phyloP scores from a whole-genome alignment of 2,329 filamentous ascomycete species.

The Beauveria medogensis region DNA sequence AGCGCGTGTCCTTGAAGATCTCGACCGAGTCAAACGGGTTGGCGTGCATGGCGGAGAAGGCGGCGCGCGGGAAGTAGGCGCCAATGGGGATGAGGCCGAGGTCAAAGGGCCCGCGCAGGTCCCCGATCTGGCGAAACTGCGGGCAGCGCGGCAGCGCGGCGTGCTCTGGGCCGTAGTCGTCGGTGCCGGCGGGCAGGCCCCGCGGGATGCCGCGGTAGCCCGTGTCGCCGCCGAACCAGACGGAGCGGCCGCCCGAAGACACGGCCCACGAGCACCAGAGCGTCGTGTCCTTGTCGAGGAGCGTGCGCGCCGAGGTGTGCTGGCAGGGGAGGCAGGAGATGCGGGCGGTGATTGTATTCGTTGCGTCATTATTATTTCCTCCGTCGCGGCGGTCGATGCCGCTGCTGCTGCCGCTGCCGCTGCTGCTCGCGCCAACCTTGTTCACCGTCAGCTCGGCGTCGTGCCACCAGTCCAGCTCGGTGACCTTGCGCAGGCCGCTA shows the following conservation, averaged over 20 bases:
- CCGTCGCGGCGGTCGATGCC: background rate
- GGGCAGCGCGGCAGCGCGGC: slow-evolving; percentile 65
- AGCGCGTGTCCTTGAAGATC: slow-evolving; percentile 79
- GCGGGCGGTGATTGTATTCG: slow-evolving; percentile 54
- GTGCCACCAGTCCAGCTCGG: slow-evolving; percentile 95
- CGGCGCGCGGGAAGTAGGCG: slow-evolving; percentile 64
- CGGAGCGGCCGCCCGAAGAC: slow-evolving; percentile 61
- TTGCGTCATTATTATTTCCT: no score
- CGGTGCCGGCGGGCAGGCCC: slow-evolving; percentile 43
- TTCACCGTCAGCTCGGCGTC: slow-evolving; percentile 61
- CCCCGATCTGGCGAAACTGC: slow-evolving; percentile 77
- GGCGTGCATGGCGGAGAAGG: slow-evolving; percentile 78
- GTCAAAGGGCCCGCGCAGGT: slow-evolving; percentile 76
- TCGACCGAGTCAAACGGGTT: slow-evolving; percentile 83
- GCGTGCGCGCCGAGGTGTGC: slow-evolving; percentile 63
- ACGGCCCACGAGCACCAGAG: slow-evolving; percentile 88
- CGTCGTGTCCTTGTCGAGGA: slow-evolving; percentile 64
- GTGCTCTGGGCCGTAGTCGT: slow-evolving; percentile 65
- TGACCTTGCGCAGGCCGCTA: slow-evolving; percentile 65
- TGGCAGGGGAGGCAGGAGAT: slow-evolving; percentile 79
- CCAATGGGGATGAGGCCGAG: slow-evolving; percentile 90
- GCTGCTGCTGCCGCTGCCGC: background rate
- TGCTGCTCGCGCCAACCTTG: slow-evolving; percentile 22
- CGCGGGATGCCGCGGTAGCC: slow-evolving; percentile 75
- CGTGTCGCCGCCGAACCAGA: slow-evolving; percentile 87